Evolutionary conservation across 2,329 filamentous ascomycete species (phyloP).

Genomic region (Cytospora paraplurivora): DNA sequence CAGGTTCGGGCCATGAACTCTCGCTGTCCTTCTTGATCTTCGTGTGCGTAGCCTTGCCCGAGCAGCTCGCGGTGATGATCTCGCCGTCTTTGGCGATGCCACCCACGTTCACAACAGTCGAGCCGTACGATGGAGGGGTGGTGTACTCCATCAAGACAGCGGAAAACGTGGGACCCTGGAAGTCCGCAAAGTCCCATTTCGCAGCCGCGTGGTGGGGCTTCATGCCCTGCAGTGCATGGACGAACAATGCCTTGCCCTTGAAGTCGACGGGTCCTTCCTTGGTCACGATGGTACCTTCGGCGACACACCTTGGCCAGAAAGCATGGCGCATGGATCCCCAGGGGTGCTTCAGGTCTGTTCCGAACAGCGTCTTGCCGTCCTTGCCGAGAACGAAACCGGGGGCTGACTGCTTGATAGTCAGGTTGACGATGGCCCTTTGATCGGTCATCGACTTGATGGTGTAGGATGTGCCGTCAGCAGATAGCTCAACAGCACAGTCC

Average conservation of each 20-base stretch:
- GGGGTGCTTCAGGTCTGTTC: constrained; percentile 80
- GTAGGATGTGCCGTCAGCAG: constrained; percentile 79
- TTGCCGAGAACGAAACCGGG: constrained; percentile 85
- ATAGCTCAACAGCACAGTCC: constrained; percentile 81
- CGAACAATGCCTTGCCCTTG: constrained; percentile 76
- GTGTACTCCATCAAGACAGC: constrained; percentile 95
- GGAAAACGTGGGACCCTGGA: constrained; percentile 84
- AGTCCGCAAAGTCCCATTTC: constrained; percentile 91
- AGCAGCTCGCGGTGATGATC: constrained; percentile 71
- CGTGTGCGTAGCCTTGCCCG: constrained; percentile 68
- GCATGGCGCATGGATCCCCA: constrained; percentile 92
- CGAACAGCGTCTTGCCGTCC: constrained; percentile 81
- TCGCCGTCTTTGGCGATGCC: constrained; percentile 80
- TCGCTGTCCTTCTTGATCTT: constrained; percentile 70
- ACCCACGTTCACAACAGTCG: constrained; percentile 80
- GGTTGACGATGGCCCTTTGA: constrained; percentile 77
- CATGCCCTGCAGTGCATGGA: constrained; percentile 93
- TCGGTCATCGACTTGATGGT: constrained; percentile 90
- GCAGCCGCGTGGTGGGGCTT: constrained; percentile 96
- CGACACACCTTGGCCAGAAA: constrained; percentile 88
- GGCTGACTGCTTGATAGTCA: constrained; percentile 74
- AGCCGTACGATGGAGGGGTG: constrained; percentile 89
- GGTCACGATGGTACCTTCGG: constrained; percentile 83
- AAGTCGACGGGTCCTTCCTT: constrained; percentile 80
- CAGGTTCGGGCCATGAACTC: constrained; percentile 89